phyloP scores from a whole-genome alignment of 1,284 basidiomycete genomes.

The Cutaneotrichosporon sp. region DNA sequence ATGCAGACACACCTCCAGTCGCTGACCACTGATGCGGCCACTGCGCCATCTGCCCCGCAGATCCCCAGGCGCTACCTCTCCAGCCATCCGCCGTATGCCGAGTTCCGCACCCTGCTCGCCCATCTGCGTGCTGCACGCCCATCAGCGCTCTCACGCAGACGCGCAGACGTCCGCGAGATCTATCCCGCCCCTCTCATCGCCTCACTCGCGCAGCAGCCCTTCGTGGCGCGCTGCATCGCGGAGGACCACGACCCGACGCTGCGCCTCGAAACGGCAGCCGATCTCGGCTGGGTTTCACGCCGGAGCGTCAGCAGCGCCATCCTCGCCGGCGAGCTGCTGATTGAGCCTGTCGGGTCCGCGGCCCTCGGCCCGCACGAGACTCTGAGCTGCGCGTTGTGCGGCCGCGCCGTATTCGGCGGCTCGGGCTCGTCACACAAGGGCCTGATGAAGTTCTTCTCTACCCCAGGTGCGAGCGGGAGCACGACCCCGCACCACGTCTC shows the following conservation, averaged over 20 bases:
- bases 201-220: constrained; percentile 70
- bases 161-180: constrained; percentile 13
- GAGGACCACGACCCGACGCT: constrained; percentile 95
- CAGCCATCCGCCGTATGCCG: constrained; percentile 72
- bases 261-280: constrained; percentile 87
- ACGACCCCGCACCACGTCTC: neutral
- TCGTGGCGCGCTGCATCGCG: constrained; percentile 69
- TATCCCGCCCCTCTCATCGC: constrained; percentile 60
- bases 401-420: constrained; percentile 56
- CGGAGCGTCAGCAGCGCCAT: constrained; percentile 82
- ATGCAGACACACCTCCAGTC: constrained; percentile 82
- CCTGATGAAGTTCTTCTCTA: constrained; percentile 40
- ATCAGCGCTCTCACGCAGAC: constrained; percentile 13
- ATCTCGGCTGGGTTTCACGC: constrained; percentile 86
- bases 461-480: constrained; percentile 17
- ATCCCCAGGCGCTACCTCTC: constrained; percentile 54
- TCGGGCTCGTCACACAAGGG: constrained; percentile 38
- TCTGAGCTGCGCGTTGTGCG: constrained; percentile 67
- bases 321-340: constrained; percentile 76
- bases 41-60: neutral
- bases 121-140: constrained; percentile 73
- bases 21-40: constrained; percentile 6
- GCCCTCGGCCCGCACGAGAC: constrained; percentile 27
- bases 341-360: constrained; percentile 68
- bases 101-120: constrained; percentile 75